Evolutionary conservation across 1,284 basidiomycete species (phyloP).

Genomic region (Cystobasidium pallidum): DNA sequence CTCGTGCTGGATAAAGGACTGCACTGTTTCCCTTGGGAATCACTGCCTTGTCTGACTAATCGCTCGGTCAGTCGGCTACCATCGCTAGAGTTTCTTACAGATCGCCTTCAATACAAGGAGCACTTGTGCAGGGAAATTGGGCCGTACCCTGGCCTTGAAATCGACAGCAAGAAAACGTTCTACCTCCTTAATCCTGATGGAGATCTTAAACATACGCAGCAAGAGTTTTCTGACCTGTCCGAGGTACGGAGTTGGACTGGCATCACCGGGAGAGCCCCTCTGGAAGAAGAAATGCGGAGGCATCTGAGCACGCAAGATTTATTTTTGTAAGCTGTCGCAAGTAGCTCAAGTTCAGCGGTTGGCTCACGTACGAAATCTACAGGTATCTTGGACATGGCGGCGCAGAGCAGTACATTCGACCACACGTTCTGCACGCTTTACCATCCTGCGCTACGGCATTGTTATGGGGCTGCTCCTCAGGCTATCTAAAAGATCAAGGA

Average conservation of each 20-base stretch:
- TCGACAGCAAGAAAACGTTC: conserved; percentile 72
- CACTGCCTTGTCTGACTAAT: conserved; percentile 80
- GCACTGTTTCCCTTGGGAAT: conserved; percentile 94
- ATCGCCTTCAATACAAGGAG: conserved; percentile 67
- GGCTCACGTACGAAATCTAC: neutral
- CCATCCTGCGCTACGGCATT: conserved; percentile 85
- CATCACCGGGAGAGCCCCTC: conserved; percentile 72
- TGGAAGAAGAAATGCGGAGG: conserved; percentile 75
- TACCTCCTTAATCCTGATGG: conserved; percentile 92
- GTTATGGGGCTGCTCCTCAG: conserved; percentile 99
- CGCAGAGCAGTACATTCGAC: conserved; percentile 89
- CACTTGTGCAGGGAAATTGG: neutral
- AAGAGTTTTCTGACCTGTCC: conserved; percentile 77
- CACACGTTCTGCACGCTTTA: conserved; percentile 78
- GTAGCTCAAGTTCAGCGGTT: neutral
- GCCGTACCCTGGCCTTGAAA: conserved; percentile 58
- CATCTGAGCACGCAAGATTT: conserved; percentile 74
- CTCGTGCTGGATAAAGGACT: conserved; percentile 88
- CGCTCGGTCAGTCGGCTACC: conserved; percentile 88
- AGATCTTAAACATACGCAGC: conserved; percentile 82
- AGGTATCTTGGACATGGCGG: conserved; percentile 98
- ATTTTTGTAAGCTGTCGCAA: conserved; percentile 70
- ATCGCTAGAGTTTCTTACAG: conserved; percentile 81
- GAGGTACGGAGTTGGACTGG: conserved; percentile 75
- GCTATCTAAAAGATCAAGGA: conserved; percentile 81